Conservation (phyloP, 345 rosid species). For the Microthlaspi erraticum region DNA sequence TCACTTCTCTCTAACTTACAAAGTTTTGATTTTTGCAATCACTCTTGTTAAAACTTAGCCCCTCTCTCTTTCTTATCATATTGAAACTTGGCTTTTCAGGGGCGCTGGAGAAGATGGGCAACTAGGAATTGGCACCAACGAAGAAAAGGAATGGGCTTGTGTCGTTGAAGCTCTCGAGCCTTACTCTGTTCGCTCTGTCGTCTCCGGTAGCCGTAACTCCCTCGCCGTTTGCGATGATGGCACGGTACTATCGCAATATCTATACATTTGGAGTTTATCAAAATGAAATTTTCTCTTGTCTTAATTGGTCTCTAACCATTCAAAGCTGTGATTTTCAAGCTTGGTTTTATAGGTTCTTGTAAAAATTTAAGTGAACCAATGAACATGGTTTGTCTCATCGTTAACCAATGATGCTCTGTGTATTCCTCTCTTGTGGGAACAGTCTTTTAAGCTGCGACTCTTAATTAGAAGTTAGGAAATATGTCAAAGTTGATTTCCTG, state of each 20-base stretch:
- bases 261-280: neutral
- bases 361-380: neutral
- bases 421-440: conserved; percentile 16
- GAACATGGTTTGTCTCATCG: conserved; percentile 12
- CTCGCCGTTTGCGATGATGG: conserved; percentile 97
- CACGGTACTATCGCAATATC: conserved; percentile 52
- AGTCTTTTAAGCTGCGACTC: conserved; percentile 11
- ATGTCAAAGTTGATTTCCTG: neutral
- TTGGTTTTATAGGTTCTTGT: conserved; percentile 10
- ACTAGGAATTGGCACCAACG: conserved; percentile 80
- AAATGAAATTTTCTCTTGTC: conserved; percentile 6
- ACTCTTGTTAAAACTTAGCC: conserved; percentile 11
- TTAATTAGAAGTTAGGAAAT: neutral
- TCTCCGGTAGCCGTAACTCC: conserved; percentile 98
- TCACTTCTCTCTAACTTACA: neutral
- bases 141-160: conserved; percentile 83
- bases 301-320: conserved; percentile 14
- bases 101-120: conserved; percentile 99
- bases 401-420: conserved; percentile 5
- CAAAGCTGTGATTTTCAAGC: neutral
- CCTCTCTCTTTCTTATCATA: neutral
- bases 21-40: conserved; percentile 38
- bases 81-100: conserved; percentile 51
- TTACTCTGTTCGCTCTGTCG: conserved; percentile 74
- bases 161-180: conserved; percentile 78